A percentile compares a stretch with the other conserved stretches of the same genome.
Evolutionary conservation across 805 yeast species (phyloP).

Genomic region (Yarrowia sp.): DNA sequence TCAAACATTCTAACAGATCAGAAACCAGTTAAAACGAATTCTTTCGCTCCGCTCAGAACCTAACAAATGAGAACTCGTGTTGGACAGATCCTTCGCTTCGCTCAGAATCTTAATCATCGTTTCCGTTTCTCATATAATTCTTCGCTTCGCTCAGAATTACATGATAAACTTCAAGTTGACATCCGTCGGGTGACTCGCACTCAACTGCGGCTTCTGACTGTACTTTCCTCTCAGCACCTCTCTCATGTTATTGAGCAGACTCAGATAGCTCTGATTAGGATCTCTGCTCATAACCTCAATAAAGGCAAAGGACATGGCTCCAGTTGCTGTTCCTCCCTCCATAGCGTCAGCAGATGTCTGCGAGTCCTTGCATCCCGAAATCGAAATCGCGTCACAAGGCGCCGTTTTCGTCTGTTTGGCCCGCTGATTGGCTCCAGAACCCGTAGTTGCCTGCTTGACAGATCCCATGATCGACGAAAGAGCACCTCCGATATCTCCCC

Average conservation of each 20-base stretch:
- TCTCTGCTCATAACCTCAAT: constrained; percentile 65
- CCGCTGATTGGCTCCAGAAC: constrained; percentile 53
- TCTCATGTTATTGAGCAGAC: constrained; percentile 75
- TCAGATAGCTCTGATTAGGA: constrained; percentile 71
- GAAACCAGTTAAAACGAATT: no score
- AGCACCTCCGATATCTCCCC: constrained; percentile 63
- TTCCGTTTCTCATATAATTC: background rate
- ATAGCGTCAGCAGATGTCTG: constrained; percentile 85
- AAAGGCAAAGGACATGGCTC: constrained; percentile 87
- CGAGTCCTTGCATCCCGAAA: constrained; percentile 83
- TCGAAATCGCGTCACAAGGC: constrained; percentile 76
- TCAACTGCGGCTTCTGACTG: constrained; percentile 82
- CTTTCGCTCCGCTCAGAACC: no score
- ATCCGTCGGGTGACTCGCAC: constrained; percentile 83
- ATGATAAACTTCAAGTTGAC: constrained; percentile 59
- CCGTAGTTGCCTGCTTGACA: constrained; percentile 49
- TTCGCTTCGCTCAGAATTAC: constrained; percentile 43
- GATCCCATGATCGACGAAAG: constrained; percentile 53
- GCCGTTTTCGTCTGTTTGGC: constrained; percentile 66
- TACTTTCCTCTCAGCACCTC: constrained; percentile 66
- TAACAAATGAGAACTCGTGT: no score
- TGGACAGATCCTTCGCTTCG: background rate
- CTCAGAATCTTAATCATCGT: constrained; percentile 15
- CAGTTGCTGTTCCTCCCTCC: constrained; percentile 74
- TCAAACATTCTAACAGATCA: no score